Evolutionary conservation across 176 grass and related monocot species (phyloP).

Genomic region (Phragmites australis): DNA sequence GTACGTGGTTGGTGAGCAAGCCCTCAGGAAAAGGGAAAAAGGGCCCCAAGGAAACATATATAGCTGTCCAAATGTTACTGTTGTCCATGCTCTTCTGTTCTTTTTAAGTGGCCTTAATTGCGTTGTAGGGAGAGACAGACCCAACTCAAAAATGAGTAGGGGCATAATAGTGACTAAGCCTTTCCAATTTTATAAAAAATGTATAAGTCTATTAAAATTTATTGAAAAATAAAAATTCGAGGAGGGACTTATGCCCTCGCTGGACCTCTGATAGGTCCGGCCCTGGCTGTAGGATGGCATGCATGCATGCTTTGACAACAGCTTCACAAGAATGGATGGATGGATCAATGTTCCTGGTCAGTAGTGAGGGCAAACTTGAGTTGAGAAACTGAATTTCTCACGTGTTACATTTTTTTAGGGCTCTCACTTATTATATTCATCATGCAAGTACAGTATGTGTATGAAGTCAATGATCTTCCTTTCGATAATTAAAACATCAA

Average conservation of each 20-base stretch:
- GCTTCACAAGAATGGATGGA: neutral
- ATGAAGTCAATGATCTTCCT: neutral
- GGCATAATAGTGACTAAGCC: too few species aligned
- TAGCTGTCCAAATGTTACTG: constrained; percentile 42
- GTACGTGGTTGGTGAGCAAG: constrained; percentile 1
- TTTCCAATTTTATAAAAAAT: too few species aligned
- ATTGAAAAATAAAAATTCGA: too few species aligned
- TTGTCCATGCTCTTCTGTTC: constrained; percentile 36
- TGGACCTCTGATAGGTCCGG: too few species aligned
- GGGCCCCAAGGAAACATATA: constrained; percentile 28
- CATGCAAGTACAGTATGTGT: neutral
- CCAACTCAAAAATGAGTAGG: too few species aligned
- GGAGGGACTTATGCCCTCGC: too few species aligned
- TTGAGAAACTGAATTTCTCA: neutral
- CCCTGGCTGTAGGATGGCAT: constrained; percentile 6
- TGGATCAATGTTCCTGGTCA: neutral
- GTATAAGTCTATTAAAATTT: too few species aligned
- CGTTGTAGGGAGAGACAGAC: too few species aligned
- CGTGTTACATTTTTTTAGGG: too few species aligned
- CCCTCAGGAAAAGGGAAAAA: neutral
- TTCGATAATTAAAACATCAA: neutral
- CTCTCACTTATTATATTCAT: neutral
- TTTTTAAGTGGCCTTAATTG: constrained; percentile 42
- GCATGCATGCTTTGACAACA: neutral
- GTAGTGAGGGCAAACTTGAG: neutral